Conservation (phyloP, 2,329 filamentous ascomycete genomes). For the Lachnellula subtilissima region DNA sequence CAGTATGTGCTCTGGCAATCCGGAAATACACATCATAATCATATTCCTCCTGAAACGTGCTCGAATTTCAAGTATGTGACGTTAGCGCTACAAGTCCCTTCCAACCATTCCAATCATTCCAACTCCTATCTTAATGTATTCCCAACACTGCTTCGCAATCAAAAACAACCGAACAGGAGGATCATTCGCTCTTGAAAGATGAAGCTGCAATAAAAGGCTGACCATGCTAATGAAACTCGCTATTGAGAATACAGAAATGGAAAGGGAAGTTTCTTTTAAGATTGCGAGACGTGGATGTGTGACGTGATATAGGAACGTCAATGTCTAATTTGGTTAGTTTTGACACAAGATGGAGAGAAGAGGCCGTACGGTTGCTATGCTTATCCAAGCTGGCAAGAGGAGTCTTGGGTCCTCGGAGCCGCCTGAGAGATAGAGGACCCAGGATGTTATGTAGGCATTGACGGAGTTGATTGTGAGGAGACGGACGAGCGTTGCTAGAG, state of each 20-base stretch:
- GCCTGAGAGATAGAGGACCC: constrained; percentile 65
- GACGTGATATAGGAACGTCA: constrained; percentile 71
- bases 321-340: constrained; percentile 43
- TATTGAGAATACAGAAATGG: constrained; percentile 71
- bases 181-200: constrained; percentile 36
- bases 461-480: constrained; percentile 70
- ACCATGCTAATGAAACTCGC: constrained; percentile 74
- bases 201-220: constrained; percentile 61
- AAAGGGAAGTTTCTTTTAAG: constrained; percentile 71
- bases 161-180: constrained; percentile 27
- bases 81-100: constrained; percentile 7
- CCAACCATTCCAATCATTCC: constrained; percentile 16
- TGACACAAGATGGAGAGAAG: background rate
- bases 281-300: constrained; percentile 77
- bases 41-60: background rate
- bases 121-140: constrained; percentile 20
- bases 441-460: constrained; percentile 71
- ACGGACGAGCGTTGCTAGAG: constrained; percentile 67
- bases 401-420: constrained; percentile 66
- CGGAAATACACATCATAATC: constrained; percentile 11
- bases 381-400: constrained; percentile 72
- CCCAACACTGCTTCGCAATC: constrained; percentile 22
- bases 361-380: constrained; percentile 62
- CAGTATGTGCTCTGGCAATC: constrained; percentile 19
- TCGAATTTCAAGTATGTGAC: background rate